phyloP scores from a whole-genome alignment of 2,329 filamentous ascomycete species.

The Penicillium italicum region DNA sequence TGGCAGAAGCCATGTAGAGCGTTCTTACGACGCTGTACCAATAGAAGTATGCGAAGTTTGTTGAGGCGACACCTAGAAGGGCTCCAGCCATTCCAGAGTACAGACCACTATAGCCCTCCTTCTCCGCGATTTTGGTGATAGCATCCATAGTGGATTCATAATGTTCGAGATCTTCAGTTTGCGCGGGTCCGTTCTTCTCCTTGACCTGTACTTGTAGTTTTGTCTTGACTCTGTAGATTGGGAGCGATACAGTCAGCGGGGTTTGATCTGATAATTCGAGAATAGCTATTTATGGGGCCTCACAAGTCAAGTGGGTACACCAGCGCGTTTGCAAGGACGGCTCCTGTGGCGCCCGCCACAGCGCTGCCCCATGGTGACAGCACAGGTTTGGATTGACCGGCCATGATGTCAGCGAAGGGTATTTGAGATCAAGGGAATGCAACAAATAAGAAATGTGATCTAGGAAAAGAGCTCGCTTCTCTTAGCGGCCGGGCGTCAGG shows the following conservation, averaged over 20 bases:
- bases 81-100: constrained; percentile 87
- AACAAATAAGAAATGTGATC: neutral
- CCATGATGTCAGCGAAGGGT: constrained; percentile 40
- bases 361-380: constrained; percentile 92
- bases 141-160: constrained; percentile 88
- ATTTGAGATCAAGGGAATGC: constrained; percentile 3
- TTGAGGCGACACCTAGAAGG: constrained; percentile 87
- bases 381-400: constrained; percentile 60
- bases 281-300: constrained; percentile 36
- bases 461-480: constrained; percentile 5
- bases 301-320: constrained; percentile 98
- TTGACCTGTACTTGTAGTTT: constrained; percentile 93
- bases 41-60: constrained; percentile 99
- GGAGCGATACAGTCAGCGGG: constrained; percentile 17
- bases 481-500: constrained; percentile 13
- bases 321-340: constrained; percentile 88
- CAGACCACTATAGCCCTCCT: constrained; percentile 76
- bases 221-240: constrained; percentile 76
- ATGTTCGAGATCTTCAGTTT: constrained; percentile 58
- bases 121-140: constrained; percentile 74
- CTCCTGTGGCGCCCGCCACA: constrained; percentile 85
- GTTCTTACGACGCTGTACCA: constrained; percentile 90
- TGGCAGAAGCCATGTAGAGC: constrained; percentile 64
- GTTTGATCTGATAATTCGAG: neutral
- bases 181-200: constrained; percentile 46